Base-by-base conservation (phyloP, 495 filamentous ascomycete species). In the Platismatia glauca region DNA sequence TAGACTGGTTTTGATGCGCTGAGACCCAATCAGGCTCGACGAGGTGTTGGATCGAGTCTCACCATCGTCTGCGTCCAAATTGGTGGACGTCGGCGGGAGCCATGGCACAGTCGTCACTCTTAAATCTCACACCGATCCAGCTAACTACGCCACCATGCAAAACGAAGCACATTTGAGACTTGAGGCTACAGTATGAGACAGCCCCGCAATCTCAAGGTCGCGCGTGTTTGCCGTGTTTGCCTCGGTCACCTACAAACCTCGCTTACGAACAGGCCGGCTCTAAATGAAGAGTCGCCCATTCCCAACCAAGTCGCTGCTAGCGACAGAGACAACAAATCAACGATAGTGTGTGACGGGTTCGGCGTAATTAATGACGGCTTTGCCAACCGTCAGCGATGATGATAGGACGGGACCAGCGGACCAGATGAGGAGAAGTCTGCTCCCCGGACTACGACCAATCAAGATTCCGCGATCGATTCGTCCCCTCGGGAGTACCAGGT, bases 91-190 rank as follows among this genome's bases (percentile, higher is more conserved):
- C 18, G 22, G 59, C 46, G 46, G 59, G 48, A 43, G 29, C 38
- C 27, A 24, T 50, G 44, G 46, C 46, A 39, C 59, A 53, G 48
- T 33, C n/a, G n/a, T n/a, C n/a, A n/a, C n/a, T n/a, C 27, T 18
- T 20, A 9, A 53, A 29, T 34, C 27, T 53, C 50, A 33, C 5
- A 53, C 4, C 6, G 50, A 29, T 55, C 48, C 37, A 61, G 50
- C 59, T 61, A 61, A 41, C 59, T 61, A 61, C 50, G 29, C 58
- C 24, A 61, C 53, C 50, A 61, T 41, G 59, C 48, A 53, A 24
- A 55, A 41, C 39, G 48, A 55, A 61, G 31, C 59, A 55, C 48
- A 55, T 24, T 55, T 33, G 29, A 33, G 50, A 53, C 27, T 33
- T 6, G 50, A 53, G 27, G n/a, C 13, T 16, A n/a, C n/a, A n/a